phyloP scores from a whole-genome alignment of 1,284 basidiomycete species.

The Peniophora sp. region DNA sequence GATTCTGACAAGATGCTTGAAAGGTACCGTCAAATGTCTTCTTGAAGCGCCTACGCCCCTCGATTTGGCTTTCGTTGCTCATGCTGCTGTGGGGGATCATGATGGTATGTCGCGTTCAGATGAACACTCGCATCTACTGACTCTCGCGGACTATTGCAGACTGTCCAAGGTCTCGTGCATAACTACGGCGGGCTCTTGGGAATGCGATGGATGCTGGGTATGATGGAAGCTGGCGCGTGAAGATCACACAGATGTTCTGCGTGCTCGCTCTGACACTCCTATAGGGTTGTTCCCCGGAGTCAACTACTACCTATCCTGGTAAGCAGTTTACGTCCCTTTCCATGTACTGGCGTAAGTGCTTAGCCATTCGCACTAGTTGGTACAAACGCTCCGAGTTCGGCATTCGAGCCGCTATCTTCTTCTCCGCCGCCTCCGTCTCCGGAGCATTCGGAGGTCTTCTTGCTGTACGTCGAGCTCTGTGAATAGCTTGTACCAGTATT shows the following conservation, averaged over 20 bases:
- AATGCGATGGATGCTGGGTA: constrained; percentile 25
- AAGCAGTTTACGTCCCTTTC: constrained; percentile 2
- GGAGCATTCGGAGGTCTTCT: constrained; percentile 51
- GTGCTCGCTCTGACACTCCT: background rate
- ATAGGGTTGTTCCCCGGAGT: constrained; percentile 26
- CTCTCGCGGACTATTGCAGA: constrained; percentile 11
- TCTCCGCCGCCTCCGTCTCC: constrained; percentile 61
- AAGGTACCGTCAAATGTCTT: constrained; percentile 31
- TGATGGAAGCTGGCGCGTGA: constrained; percentile 26
- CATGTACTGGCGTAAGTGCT: background rate
- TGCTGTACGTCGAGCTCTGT: background rate
- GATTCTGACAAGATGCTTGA: background rate
- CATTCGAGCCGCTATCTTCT: constrained; percentile 59
- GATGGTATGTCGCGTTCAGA: constrained; percentile 14
- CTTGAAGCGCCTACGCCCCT: constrained; percentile 31
- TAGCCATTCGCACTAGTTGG: constrained; percentile 16
- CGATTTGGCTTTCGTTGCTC: constrained; percentile 28
- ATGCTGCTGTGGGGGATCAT: constrained; percentile 25
- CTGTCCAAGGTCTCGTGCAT: constrained; percentile 21
- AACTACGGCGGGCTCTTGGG: constrained; percentile 24
- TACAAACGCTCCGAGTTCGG: constrained; percentile 62
- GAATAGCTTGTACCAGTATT: constrained; percentile 29
- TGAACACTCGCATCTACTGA: background rate
- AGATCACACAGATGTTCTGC: background rate
- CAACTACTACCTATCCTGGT: constrained; percentile 31